Evolutionary conservation across 441 rosid genomes (phyloP).

Genomic region (Pelargonium australe): DNA sequence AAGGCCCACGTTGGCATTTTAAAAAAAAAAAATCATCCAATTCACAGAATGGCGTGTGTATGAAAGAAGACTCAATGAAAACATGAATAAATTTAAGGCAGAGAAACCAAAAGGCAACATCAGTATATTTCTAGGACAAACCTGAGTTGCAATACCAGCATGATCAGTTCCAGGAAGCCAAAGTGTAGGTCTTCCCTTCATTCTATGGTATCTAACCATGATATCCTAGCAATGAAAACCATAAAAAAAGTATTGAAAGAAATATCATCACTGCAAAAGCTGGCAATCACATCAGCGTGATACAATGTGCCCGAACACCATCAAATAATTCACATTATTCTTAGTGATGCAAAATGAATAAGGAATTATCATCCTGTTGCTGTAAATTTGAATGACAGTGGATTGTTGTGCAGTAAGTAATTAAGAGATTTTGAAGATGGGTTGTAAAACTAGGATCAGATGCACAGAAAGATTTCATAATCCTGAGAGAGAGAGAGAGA

Average conservation of each 20-base stretch:
- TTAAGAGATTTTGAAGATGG: background rate
- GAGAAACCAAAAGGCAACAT: background rate
- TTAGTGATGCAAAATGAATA: background rate
- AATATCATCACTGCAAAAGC: conserved; percentile 12
- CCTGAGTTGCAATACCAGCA: conserved; percentile 99
- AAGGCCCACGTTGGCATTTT: conserved; percentile 3
- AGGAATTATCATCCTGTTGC: background rate
- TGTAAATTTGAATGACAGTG: background rate
- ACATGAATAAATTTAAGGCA: background rate
- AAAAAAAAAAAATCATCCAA: background rate
- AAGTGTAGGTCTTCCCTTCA: conserved; percentile 92
- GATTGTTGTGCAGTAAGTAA: background rate
- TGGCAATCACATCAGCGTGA: background rate
- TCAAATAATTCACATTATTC: background rate
- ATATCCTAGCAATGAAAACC: conserved; percentile 55
- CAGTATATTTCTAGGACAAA: conserved; percentile 27
- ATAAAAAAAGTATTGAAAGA: conserved; percentile 12
- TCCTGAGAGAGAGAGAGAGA: background rate
- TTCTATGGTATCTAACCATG: conserved; percentile 82
- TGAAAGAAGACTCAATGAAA: conserved; percentile 7
- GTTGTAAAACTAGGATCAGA: conserved; percentile 2
- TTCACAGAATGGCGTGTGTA: background rate
- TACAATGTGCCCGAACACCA: conserved; percentile 4
- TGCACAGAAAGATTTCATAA: background rate
- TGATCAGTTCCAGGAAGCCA: conserved; percentile 99